A percentile compares a stretch with the other conserved stretches of the same genome.
phyloP scores from a whole-genome alignment of 768 basidiomycete genomes.

The Tylopilus sp. region DNA sequence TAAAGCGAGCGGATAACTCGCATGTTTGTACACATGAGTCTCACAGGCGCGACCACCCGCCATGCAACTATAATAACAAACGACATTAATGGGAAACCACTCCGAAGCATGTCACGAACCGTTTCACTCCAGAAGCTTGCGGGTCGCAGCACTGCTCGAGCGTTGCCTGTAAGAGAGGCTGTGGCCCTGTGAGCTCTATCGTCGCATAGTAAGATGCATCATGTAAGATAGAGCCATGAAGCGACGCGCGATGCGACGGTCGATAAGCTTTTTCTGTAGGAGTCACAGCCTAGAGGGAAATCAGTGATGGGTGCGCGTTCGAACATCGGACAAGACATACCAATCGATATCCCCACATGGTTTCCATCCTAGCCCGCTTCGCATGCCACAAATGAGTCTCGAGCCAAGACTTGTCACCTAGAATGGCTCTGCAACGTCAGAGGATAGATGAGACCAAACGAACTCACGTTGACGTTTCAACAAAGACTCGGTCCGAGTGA shows the following conservation, averaged over 20 bases:
- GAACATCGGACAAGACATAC: constrained; percentile 35
- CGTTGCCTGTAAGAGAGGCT: constrained; percentile 47
- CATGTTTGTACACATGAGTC: constrained; percentile 61
- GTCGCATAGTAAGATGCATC: constrained; percentile 85
- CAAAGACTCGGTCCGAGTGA: constrained; percentile 58
- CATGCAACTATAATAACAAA: constrained; percentile 45
- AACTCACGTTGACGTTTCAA: constrained; percentile 69
- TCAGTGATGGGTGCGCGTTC: background rate
- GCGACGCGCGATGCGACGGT: constrained; percentile 84
- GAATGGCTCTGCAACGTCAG: background rate
- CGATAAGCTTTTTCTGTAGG: constrained; percentile 93
- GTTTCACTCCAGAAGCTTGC: constrained; percentile 58
- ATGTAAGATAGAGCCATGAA: constrained; percentile 82
- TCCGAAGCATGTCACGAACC: constrained; percentile 37
- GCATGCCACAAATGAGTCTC: constrained; percentile 98
- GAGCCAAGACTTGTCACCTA: constrained; percentile 88
- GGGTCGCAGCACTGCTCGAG: constrained; percentile 63
- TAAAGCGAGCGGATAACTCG: constrained; percentile 63
- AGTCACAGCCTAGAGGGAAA: constrained; percentile 55
- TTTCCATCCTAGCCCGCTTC: constrained; percentile 93
- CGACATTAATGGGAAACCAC: background rate
- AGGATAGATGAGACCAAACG: background rate
- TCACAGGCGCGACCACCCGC: constrained; percentile 65
- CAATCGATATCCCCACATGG: constrained; percentile 88
- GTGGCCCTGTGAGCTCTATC: constrained; percentile 69